Evolutionary conservation across 2,329 filamentous ascomycete genomes (phyloP), one percentile per base, ranked within the genome.

Genomic region (Xylaria hypoxylon): DNA sequence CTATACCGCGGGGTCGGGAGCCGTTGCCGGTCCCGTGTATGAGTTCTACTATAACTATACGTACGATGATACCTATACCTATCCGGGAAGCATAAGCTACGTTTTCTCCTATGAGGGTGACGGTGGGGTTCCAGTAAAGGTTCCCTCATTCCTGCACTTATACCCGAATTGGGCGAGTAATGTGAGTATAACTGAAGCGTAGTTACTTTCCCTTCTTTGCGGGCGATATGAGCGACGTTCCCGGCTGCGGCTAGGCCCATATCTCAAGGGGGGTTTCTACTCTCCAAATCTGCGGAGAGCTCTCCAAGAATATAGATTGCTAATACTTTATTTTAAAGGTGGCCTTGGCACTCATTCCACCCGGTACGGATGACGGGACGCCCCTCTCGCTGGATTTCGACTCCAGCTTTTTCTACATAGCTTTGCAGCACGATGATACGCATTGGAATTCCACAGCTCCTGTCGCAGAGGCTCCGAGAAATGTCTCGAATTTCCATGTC

Each of bases 21-120:
- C 58, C 11, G 65, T 68, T 3, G 63, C 47, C 17, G 68, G 65
- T 1, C 28, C 58, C 2, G 48, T 57, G 13, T 69, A 65, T 40
- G 62, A 69, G 28, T 69, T 69, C 59, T 69, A 65, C 58, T 68
- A 69, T 26, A 69, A 69, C 59, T 69, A 69, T 59, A 58, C 67
- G 8, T 57, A 22, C 44, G 47, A 48, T 19, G 53, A 53, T 10
- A 26, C 2, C 28, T 15, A 42, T 11, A 35, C 6, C n/a, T 63
- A 60, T 50, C 59, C 64, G 8, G 67, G 67, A 11, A 44, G 4
- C 19, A 55, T 69, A n/a, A 65, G 58, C 65, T 68, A 68, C n/a
- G 13, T 57, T 0, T 55, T 62, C 19, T 7, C 47, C 5, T 68
- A 64, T n/a, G 17, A 52, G n/a, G 64, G 50, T 1, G 28, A 1